Evolutionary conservation across 169 alveolate species (phyloP).

Genomic region (Plasmodium knowlesi): DNA sequence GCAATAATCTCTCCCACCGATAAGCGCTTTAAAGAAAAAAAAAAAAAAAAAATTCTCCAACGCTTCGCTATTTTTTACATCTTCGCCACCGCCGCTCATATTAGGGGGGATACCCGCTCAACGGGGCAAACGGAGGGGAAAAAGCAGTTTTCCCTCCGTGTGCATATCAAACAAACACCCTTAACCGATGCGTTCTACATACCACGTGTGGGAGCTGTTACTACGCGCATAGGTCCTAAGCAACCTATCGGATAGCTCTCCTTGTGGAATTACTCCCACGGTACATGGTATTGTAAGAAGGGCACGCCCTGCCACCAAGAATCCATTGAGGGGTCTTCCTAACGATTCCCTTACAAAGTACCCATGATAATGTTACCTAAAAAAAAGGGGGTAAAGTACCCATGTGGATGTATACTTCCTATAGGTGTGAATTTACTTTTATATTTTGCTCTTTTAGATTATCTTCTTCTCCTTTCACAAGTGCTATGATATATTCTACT

Average conservation of each 20-base stretch:
- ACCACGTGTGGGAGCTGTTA: not conserved
- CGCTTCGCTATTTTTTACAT: not conserved
- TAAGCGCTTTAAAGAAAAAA: not conserved
- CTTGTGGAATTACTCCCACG: not conserved
- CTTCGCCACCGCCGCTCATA: too few relatives aligned
- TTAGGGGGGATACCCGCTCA: not conserved
- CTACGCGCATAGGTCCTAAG: not conserved
- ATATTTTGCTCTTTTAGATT: not conserved
- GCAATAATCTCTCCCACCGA: not conserved
- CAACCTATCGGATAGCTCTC: not conserved
- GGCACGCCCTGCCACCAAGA: not conserved
- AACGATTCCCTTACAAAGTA: not conserved
- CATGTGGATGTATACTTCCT: not conserved
- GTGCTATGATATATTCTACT: too few relatives aligned
- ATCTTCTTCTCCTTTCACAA: not conserved
- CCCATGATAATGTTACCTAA: conserved; percentile 59
- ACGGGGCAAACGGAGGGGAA: not conserved
- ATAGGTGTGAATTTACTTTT: not conserved
- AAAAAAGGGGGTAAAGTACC: not conserved
- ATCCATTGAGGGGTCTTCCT: too few relatives aligned
- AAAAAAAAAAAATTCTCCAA: not conserved
- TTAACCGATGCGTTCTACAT: not conserved
- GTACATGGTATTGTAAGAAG: not conserved
- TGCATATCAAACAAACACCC: not conserved
- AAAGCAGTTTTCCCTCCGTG: not conserved